Percentiles rank a stretch among this genome's conserved stretches.
Conservation (phyloP, 225 moss, liverwort and hornwort genomes). For the Sphagnum contortum region DNA sequence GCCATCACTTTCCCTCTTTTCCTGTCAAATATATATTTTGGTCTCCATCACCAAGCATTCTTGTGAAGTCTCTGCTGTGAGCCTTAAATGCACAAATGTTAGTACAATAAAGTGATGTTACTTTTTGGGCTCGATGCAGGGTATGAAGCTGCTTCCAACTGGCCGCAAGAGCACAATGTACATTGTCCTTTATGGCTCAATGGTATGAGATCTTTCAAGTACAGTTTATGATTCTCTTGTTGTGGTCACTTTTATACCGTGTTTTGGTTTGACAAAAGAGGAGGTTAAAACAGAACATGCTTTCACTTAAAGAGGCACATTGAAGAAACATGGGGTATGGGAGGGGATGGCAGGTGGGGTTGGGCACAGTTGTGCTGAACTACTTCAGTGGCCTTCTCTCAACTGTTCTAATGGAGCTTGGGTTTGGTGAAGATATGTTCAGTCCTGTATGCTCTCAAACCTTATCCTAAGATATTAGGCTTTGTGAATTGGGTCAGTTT, state of each 20-base stretch:
- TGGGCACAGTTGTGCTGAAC: conserved; percentile 33
- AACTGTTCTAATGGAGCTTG: conserved; percentile 38
- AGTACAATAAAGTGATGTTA: too few relatives aligned
- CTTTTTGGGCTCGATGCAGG: conserved; percentile 9
- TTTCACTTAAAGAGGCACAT: too few relatives aligned
- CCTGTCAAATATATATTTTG: too few relatives aligned
- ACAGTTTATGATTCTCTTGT: conserved; percentile 1
- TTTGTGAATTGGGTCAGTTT: too few relatives aligned
- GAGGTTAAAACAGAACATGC: too few relatives aligned
- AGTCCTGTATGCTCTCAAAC: conserved; percentile 31
- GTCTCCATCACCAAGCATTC: too few relatives aligned
- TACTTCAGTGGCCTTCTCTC: conserved; percentile 34
- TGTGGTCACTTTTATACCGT: background rate
- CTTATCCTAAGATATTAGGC: background rate
- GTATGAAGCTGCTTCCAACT: conserved; percentile 43
- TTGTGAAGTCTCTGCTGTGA: too few relatives aligned
- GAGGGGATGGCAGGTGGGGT: conserved; percentile 29
- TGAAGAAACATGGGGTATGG: too few relatives aligned
- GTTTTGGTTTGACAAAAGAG: background rate
- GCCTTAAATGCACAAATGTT: too few relatives aligned
- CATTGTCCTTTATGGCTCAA: conserved; percentile 39
- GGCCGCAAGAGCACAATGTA: conserved; percentile 47
- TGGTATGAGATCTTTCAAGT: conserved; percentile 16
- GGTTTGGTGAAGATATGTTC: conserved; percentile 48
- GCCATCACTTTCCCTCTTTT: too few relatives aligned